These are phyloP conservation scores for Stemphylium lycopersici DNA, from an alignment of 2,329 filamentous ascomycete species.

Conservation along the genomic window DNA sequence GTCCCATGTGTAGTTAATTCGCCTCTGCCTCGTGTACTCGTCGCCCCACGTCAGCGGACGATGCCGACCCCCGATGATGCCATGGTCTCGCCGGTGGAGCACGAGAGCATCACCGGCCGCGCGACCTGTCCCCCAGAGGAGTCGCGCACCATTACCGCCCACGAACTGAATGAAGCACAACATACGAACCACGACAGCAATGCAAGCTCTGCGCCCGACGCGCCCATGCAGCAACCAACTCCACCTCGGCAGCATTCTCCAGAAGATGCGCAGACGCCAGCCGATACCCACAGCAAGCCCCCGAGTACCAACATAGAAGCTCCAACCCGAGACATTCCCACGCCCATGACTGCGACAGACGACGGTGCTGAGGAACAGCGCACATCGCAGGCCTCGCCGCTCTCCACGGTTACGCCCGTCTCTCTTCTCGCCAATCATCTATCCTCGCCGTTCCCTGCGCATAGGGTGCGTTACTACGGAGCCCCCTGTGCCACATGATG, in stretches of 20 bases:
- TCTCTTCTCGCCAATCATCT: conserved; percentile 35
- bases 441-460: conserved; percentile 41
- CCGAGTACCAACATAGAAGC: conserved; percentile 41
- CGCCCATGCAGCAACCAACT: conserved; percentile 43
- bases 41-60: conserved; percentile 38
- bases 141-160: conserved; percentile 30
- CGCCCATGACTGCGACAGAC: conserved; percentile 46
- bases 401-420: conserved; percentile 34
- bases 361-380: conserved; percentile 46
- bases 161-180: conserved; percentile 44
- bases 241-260: conserved; percentile 42
- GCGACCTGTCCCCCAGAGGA: conserved; percentile 59
- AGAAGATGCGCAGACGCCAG: conserved; percentile 19
- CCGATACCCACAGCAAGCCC: conserved; percentile 38
- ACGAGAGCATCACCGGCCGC: conserved; percentile 52
- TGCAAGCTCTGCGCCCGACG: conserved; percentile 20
- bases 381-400: conserved; percentile 40
- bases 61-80: conserved; percentile 59
- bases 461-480: conserved; percentile 38
- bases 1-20: conserved; percentile 27
- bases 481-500: not conserved
- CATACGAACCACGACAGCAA: conserved; percentile 19
- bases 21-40: conserved; percentile 31
- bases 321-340: conserved; percentile 46
- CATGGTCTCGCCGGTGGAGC: conserved; percentile 50